A percentile compares a stretch with the other conserved stretches of the same genome.
Evolutionary conservation across 1,284 basidiomycete genomes (phyloP).

Genomic region (Tremellales sp.): DNA sequence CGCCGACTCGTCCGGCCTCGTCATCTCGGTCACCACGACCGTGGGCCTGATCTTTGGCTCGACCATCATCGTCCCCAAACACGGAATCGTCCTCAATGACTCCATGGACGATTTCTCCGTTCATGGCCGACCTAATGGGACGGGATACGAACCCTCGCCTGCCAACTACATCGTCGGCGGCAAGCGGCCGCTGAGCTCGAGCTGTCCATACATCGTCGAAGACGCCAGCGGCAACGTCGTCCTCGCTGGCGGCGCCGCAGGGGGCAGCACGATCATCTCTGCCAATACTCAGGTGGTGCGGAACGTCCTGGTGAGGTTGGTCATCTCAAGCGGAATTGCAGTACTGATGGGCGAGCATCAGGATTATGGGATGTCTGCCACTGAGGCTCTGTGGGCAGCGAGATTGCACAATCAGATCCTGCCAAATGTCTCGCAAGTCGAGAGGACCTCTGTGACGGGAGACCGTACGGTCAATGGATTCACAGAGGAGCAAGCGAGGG

Average conservation of each 20-base stretch:
- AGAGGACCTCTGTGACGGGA: constrained; percentile 12
- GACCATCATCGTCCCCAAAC: constrained; percentile 41
- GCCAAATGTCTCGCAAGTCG: constrained; percentile 31
- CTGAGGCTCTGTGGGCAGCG: constrained; percentile 26
- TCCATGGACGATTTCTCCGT: constrained; percentile 45
- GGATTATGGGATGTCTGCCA: constrained; percentile 27
- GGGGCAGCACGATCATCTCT: constrained; percentile 43
- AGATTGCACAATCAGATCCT: constrained; percentile 43
- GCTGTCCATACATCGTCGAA: constrained; percentile 41
- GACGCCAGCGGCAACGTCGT: constrained; percentile 15
- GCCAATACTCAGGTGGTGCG: constrained; percentile 36
- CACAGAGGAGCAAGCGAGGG: constrained; percentile 17
- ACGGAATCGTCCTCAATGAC: constrained; percentile 44
- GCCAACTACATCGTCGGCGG: constrained; percentile 36
- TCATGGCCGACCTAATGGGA: constrained; percentile 32
- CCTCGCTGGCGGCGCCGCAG: constrained; percentile 37
- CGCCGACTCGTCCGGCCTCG: constrained; percentile 34
- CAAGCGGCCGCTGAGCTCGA: constrained; percentile 41
- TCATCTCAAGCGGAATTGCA: neutral
- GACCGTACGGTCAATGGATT: constrained; percentile 20
- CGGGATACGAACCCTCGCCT: constrained; percentile 37
- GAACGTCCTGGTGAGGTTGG: constrained; percentile 24
- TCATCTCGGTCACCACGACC: constrained; percentile 42
- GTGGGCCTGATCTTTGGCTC: constrained; percentile 41
- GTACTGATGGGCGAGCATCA: neutral